A percentile compares a stretch with the other conserved stretches of the same genome.
phyloP scores from a whole-genome alignment of 345 rosid species.

The Eucalyptus cladocalyx region DNA sequence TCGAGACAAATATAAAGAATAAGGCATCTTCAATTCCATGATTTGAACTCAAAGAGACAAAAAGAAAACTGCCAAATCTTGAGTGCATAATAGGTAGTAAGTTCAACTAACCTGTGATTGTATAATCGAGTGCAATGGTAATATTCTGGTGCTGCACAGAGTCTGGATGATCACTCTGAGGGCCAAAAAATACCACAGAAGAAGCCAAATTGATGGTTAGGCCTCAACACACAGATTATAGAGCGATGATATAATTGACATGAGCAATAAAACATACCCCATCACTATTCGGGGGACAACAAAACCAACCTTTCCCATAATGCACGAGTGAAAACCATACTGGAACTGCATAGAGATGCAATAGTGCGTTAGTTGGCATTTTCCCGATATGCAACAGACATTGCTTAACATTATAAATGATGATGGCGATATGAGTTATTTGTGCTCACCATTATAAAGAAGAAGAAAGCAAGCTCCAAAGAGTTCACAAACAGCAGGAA shows the following conservation, averaged over 20 bases:
- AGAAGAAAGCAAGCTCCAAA: slow-evolving; percentile 67
- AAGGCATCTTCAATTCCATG: not conserved
- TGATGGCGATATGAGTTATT: not conserved
- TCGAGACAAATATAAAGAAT: not conserved
- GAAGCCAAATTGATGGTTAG: not conserved
- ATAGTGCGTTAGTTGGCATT: no score
- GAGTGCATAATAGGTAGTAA: not conserved
- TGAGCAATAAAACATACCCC: slow-evolving; percentile 29
- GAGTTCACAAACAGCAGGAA: slow-evolving; percentile 76
- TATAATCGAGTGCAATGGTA: slow-evolving; percentile 72
- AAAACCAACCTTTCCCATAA: no score
- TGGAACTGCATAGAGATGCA: no score
- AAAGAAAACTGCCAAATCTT: not conserved
- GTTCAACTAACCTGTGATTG: slow-evolving; percentile 39
- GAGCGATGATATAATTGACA: not conserved
- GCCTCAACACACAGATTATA: not conserved
- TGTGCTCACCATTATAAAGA: slow-evolving; percentile 57
- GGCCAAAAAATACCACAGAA: not conserved
- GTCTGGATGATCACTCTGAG: slow-evolving; percentile 51
- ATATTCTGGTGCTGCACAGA: slow-evolving; percentile 65
- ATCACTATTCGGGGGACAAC: slow-evolving; percentile 55
- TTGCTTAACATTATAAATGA: not conserved
- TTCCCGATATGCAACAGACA: no score
- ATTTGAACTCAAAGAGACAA: not conserved
- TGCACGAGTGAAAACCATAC: no score